Evolutionary conservation across 257 asterid genomes (phyloP), one percentile per base, ranked within the genome.

Genomic region (Salvia splendens): DNA sequence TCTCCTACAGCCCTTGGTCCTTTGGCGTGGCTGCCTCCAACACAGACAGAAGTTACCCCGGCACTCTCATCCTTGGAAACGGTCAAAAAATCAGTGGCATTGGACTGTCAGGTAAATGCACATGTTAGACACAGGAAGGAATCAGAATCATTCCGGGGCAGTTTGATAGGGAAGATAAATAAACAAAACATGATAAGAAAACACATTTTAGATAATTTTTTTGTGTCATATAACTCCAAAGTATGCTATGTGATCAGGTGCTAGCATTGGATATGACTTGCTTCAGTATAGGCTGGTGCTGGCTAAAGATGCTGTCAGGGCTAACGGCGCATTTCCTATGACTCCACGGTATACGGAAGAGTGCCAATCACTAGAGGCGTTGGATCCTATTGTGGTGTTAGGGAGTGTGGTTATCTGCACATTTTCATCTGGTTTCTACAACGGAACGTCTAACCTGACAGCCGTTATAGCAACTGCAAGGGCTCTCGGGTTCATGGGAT

Each of bases 1-100:
- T 85, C 28, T 88, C 99, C 5, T 93, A 85, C 76, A 86, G 95
- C 83, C 99, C 99, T 4, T 88, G 97, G 99, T 73, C 78, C 9
- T 67, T 85, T 3, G 92, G 95, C 3, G 95, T 87, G 20, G 99
- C 92, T 4, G 79, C 99, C 58, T 79, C 86, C 57, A 73, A 68
- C 71, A 93, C 89, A 2, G 96, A 88, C 77, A 83, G 99, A 82
- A 84, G 64, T 46, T 93, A 88, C 65, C 96, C 96, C 0, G 95
- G 88, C 20, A 73, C 86, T 60, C 95, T 93, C 14, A 51, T 83
- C 77, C 95, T 93, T 5, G 99, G 97, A n/a, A 62, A 81, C 58
- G 89, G 95, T 14, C 84, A 77, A 15, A 71, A 69, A 42, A 57
- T 90, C 40, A 73, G 81, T 5, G 99, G 97, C 11, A 74, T 93